phyloP scores from a whole-genome alignment of 192 early-diverging fungal genomes.

The Chytriomyces hyalinus region DNA sequence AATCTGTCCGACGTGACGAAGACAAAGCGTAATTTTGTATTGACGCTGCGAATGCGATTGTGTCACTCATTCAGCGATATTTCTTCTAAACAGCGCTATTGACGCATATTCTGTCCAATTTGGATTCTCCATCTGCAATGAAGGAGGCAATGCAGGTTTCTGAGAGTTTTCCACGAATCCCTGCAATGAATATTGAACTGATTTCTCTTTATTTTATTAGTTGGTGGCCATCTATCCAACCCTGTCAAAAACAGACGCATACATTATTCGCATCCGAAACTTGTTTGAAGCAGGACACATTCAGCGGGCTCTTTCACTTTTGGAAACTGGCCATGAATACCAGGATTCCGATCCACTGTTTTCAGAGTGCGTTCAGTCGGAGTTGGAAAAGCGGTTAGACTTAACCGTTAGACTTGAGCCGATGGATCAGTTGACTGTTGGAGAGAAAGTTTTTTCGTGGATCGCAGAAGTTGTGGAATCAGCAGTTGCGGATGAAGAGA shows the following conservation, averaged over 20 bases:
- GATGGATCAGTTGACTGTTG: conserved; percentile 35
- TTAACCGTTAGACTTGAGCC: neutral
- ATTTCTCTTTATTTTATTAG: conserved; percentile 35
- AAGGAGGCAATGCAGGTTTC: conserved; percentile 56
- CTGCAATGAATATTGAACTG: neutral
- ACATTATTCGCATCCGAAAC: conserved; percentile 55
- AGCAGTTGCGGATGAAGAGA: conserved; percentile 25
- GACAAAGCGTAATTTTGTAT: conserved; percentile 42
- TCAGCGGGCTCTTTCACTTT: conserved; percentile 32
- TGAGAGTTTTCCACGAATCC: neutral
- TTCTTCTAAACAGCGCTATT: conserved; percentile 44
- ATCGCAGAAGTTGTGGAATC: conserved; percentile 44
- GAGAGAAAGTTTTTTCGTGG: conserved; percentile 44
- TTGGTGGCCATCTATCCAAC: conserved; percentile 67
- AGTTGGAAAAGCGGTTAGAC: conserved; percentile 35
- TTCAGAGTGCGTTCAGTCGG: conserved; percentile 27
- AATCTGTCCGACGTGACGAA: conserved; percentile 65
- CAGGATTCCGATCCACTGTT: neutral
- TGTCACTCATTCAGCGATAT: neutral
- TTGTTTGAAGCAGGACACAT: conserved; percentile 54
- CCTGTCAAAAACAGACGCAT: conserved; percentile 58
- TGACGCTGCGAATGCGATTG: conserved; percentile 7
- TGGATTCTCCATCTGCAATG: conserved; percentile 59
- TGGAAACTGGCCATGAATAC: conserved; percentile 37
- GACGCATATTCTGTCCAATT: conserved; percentile 54